Evolutionary conservation across 768 basidiomycete species (phyloP).

Genomic region (Mycena filopes): DNA sequence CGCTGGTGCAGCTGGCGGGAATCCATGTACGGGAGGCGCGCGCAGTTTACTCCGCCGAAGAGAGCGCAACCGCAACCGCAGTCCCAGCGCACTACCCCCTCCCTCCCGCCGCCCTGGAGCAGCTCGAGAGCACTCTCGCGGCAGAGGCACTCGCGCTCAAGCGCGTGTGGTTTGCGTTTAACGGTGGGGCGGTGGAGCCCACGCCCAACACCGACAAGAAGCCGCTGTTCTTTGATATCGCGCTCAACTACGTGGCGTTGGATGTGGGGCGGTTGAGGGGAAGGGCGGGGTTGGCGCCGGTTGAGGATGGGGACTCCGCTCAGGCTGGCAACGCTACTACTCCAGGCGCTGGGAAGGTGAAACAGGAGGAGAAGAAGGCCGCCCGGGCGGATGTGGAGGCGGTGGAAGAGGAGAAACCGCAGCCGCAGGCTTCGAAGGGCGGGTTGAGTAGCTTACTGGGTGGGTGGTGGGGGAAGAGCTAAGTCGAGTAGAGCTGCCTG

Average conservation of each 20-base stretch:
- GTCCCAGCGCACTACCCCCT: slow-evolving; percentile 69
- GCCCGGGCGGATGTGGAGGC: too few relatives aligned
- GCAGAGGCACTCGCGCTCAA: slow-evolving; percentile 64
- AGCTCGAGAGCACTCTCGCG: slow-evolving; percentile 63
- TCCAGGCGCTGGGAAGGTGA: too few relatives aligned
- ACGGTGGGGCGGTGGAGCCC: slow-evolving; percentile 67
- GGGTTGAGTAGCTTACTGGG: slow-evolving; percentile 77
- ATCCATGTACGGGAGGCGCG: slow-evolving; percentile 81
- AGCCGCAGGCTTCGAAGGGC: slow-evolving; percentile 61
- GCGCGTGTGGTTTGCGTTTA: slow-evolving; percentile 81
- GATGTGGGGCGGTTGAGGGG: slow-evolving; percentile 83
- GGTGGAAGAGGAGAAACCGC: slow-evolving; percentile 27
- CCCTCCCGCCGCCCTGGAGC: slow-evolving; percentile 50
- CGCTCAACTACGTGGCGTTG: slow-evolving; percentile 89
- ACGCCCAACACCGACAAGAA: slow-evolving; percentile 73
- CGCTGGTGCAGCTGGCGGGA: slow-evolving; percentile 75
- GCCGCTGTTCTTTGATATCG: slow-evolving; percentile 93
- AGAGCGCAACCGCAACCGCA: slow-evolving; percentile 56
- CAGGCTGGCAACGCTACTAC: slow-evolving; percentile 10
- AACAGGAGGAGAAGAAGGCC: too few relatives aligned
- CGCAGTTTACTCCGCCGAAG: slow-evolving; percentile 51
- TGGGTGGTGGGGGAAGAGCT: slow-evolving; percentile 93
- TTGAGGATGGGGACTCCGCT: slow-evolving; percentile 36
- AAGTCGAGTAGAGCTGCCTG: too few relatives aligned
- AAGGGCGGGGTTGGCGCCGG: slow-evolving; percentile 70